These are phyloP conservation scores for Discostella stelligeroides DNA, from an alignment of 108 stramenopile genomes.

Conservation along the genomic window DNA sequence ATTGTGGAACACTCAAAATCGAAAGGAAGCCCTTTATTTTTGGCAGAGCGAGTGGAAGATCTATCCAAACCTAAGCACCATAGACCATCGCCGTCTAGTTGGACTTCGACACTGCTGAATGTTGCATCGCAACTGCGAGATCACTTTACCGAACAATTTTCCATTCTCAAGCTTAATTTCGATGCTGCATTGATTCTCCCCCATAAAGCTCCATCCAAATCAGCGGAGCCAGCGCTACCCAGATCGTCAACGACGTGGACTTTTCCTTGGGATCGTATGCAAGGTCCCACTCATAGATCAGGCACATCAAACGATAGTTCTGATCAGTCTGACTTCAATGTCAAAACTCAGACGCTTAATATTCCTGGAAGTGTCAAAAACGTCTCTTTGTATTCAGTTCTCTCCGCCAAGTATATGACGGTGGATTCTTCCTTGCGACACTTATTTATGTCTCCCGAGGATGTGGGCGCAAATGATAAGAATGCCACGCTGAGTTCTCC, in stretches of 20 bases:
- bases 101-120: constrained; percentile 6
- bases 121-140: neutral
- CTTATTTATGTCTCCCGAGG: constrained; percentile 7
- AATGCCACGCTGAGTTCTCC: too few relatives aligned
- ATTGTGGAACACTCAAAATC: constrained; percentile 9
- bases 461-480: too few relatives aligned
- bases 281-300: neutral
- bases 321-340: neutral
- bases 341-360: neutral
- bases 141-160: constrained; percentile 5
- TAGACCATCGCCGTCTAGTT: neutral
- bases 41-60: neutral
- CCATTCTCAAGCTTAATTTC: neutral
- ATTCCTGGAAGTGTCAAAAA: neutral
- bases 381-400: neutral
- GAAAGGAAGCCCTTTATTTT: neutral
- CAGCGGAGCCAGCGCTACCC: neutral
- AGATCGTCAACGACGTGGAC: neutral
- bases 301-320: neutral
- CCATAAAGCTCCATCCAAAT: neutral
- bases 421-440: constrained; percentile 5
- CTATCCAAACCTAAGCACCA: neutral
- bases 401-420: constrained; percentile 1
- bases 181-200: neutral
- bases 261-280: constrained; percentile 12